Evolutionary conservation across 1,139 yeast species (phyloP), one percentile per base, ranked within the genome.

Genomic region (Yamadazyma dendronema): DNA sequence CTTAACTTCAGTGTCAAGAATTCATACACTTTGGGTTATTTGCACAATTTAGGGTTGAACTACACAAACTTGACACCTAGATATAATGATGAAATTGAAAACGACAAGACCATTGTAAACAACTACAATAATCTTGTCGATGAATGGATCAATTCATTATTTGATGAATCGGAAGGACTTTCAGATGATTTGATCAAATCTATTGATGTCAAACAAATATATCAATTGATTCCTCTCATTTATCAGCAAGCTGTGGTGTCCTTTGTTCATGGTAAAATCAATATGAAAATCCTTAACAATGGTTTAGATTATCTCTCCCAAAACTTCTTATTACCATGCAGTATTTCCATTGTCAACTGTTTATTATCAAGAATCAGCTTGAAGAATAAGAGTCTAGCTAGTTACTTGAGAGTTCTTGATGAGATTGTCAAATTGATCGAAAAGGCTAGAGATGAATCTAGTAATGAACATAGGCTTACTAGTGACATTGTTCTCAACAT

Each of bases 131-230:
- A 68, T 28, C 66, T 83, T 10, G 60, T 86, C 23, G 78, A 77
- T 33, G 84, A 79, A 29, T 90, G 97, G 97, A 74, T 86, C 30
- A 67, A 75, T 30, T 92, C 94, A 2, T 59, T 90, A 33, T 89
- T 86, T 60, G 90, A 87, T 42, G 74, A 67, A 39, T 78, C 87
- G 30, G 94, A 89, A 37, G 96, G 96, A 2, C 77, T 90, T 30
- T 81, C 95, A 0, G 97, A 90, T 57, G 90, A 84, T 25, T 63
- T 89, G 39, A 79, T 89, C 53, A 77, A 81, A 47, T 67, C 80
- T 4, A 77, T 87, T 3, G 69, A 81, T 14, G 75, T 84, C 17
- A 78, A 81, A 48, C 92, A 86, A 41, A 75, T 86, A 35, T 77
- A 84, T 42, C 71, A 72, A 29, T 57, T 90, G 31, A 74, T 88